Evolutionary conservation across 768 basidiomycete genomes (phyloP).

Genomic region (Galerina marginata): DNA sequence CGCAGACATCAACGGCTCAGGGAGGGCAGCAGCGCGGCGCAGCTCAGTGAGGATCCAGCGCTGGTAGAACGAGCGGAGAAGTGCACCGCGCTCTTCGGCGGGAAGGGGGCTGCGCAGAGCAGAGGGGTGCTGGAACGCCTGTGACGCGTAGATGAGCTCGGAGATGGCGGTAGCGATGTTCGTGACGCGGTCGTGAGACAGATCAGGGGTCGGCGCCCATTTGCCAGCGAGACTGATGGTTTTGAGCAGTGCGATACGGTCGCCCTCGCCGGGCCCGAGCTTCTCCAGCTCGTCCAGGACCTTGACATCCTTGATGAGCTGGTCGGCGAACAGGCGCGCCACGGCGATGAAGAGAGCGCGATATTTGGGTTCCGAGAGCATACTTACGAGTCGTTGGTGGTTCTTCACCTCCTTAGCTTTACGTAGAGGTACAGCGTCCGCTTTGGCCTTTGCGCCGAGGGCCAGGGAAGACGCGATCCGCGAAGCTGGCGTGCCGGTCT

Average conservation of each 20-base stretch:
- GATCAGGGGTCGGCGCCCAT: slow-evolving; percentile 69
- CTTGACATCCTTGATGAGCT: slow-evolving; percentile 53
- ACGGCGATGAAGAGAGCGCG: slow-evolving; percentile 69
- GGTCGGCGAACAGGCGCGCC: slow-evolving; percentile 61
- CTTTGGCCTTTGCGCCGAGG: slow-evolving; percentile 15
- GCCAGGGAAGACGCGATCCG: slow-evolving; percentile 28
- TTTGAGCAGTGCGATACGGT: slow-evolving; percentile 38
- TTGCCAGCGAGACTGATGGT: slow-evolving; percentile 65
- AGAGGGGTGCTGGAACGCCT: slow-evolving; percentile 34
- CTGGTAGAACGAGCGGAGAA: slow-evolving; percentile 63
- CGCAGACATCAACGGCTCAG: slow-evolving; percentile 68
- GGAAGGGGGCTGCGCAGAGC: slow-evolving; percentile 34
- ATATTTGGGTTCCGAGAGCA: slow-evolving; percentile 54
- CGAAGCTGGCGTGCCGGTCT: slow-evolving; percentile 21
- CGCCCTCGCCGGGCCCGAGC: slow-evolving; percentile 34
- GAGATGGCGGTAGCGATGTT: slow-evolving; percentile 70
- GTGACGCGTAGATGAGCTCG: slow-evolving; percentile 51
- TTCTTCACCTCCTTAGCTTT: slow-evolving; percentile 25
- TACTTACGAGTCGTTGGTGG: slow-evolving; percentile 43
- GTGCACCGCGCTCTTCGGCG: slow-evolving; percentile 33
- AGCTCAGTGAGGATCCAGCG: slow-evolving; percentile 65
- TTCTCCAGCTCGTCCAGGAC: slow-evolving; percentile 41
- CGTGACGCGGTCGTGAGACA: slow-evolving; percentile 65
- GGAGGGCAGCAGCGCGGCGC: slow-evolving; percentile 47
- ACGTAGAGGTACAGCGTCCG: slow-evolving; percentile 31